phyloP scores from a whole-genome alignment of 257 asterid species.

The Solanum appendiculatum region DNA sequence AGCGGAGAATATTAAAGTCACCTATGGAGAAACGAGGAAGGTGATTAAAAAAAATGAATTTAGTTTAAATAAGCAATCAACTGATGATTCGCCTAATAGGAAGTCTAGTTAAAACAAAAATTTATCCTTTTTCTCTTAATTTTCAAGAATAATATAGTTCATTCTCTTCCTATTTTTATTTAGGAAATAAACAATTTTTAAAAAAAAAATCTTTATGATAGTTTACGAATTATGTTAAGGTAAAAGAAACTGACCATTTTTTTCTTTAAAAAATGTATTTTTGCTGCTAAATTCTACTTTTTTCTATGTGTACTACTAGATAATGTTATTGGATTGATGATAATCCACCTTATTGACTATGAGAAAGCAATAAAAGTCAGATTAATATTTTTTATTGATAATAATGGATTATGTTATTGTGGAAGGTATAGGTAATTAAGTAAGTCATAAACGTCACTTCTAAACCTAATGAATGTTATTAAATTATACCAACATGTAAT shows the following conservation, averaged over 20 bases:
- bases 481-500: not conserved
- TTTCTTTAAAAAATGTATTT: not conserved
- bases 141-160: not conserved
- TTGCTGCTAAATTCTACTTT: not conserved
- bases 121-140: not conserved
- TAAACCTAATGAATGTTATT: not conserved
- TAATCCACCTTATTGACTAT: not conserved
- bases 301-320: not conserved
- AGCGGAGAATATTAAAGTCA: not conserved
- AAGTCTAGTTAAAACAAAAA: not conserved
- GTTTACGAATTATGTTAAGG: not conserved
- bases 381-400: not conserved
- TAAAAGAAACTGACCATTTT: not conserved
- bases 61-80: not conserved
- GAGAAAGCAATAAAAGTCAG: not conserved
- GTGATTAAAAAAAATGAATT: no score
- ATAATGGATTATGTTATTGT: not conserved
- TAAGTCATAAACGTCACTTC: not conserved
- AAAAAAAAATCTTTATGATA: not conserved
- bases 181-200: not conserved
- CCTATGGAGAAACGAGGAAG: not conserved
- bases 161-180: not conserved
- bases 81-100: not conserved
- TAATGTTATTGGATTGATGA: not conserved
- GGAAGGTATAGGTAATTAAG: not conserved